These are phyloP conservation scores for Xylaria cubensis DNA, from an alignment of 495 filamentous ascomycete species.

Conservation along the genomic window DNA sequence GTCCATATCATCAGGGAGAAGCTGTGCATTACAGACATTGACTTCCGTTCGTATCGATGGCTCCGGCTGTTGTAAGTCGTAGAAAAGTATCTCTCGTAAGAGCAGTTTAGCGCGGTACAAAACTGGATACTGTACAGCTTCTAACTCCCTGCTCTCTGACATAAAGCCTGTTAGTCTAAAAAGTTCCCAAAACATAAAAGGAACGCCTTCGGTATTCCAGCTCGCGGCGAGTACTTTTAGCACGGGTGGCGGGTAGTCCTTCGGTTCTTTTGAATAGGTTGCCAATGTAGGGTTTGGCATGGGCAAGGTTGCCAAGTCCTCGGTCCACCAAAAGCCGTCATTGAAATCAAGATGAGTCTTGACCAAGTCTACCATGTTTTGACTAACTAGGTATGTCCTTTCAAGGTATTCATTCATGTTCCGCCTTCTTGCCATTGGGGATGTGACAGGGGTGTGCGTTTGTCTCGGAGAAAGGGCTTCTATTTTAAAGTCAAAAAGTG, in stretches of 20 bases:
- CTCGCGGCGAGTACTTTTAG: conserved; percentile 53
- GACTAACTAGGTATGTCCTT: conserved; percentile 48
- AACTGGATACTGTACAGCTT: conserved; percentile 50
- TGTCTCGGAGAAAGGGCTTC: conserved; percentile 53
- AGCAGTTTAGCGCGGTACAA: conserved; percentile 57
- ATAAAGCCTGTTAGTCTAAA: conserved; percentile 51
- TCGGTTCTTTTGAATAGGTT: conserved; percentile 48
- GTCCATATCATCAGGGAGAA: conserved; percentile 51
- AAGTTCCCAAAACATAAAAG: conserved; percentile 55
- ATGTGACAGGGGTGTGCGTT: conserved; percentile 56
- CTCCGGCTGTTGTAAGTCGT: conserved; percentile 55
- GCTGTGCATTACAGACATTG: conserved; percentile 43
- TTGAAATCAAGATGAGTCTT: conserved; percentile 54
- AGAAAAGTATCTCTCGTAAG: conserved; percentile 56
- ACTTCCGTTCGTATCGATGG: conserved; percentile 53
- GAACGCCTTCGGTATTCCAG: conserved; percentile 53
- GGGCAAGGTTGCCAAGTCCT: conserved; percentile 54
- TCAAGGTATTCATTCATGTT: conserved; percentile 60
- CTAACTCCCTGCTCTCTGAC: conserved; percentile 49
- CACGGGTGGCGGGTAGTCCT: conserved; percentile 50
- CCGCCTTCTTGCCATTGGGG: conserved; percentile 53
- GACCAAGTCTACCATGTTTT: conserved; percentile 47
- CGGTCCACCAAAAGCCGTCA: conserved; percentile 60
- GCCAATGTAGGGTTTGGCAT: conserved; percentile 50
- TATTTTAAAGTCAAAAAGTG: conserved; percentile 30